These are phyloP conservation scores for Aspergillus arachidicola DNA, from an alignment of 2,329 filamentous ascomycete species.

Conservation along the genomic window DNA sequence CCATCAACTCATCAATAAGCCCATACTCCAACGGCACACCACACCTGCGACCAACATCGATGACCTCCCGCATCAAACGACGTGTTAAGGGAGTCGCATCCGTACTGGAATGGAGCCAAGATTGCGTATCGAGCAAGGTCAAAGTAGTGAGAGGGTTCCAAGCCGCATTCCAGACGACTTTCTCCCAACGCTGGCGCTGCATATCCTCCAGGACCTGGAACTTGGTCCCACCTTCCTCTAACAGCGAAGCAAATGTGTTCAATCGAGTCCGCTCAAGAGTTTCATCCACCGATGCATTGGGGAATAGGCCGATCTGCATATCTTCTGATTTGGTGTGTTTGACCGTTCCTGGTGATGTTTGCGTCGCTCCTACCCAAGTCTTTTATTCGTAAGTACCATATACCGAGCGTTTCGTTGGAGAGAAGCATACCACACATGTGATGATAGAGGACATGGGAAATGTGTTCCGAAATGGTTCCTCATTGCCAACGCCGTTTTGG, in stretches of 20 bases:
- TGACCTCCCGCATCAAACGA: slow-evolving; percentile 47
- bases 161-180: slow-evolving; percentile 46
- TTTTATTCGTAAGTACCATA: slow-evolving; percentile 7
- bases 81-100: slow-evolving; percentile 44
- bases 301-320: slow-evolving; percentile 58
- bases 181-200: slow-evolving; percentile 44
- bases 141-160: slow-evolving; percentile 49
- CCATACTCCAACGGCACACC: slow-evolving; percentile 41
- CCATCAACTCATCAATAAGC: slow-evolving; percentile 42
- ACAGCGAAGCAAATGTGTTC: slow-evolving; percentile 43
- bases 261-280: slow-evolving; percentile 43
- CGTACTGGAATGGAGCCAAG: slow-evolving; percentile 44
- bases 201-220: slow-evolving; percentile 39
- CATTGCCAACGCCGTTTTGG: slow-evolving; percentile 47
- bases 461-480: slow-evolving; percentile 39
- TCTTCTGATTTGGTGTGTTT: slow-evolving; percentile 57
- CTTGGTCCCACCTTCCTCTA: slow-evolving; percentile 46
- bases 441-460: slow-evolving; percentile 38
- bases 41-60: slow-evolving; percentile 43
- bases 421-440: slow-evolving; percentile 46
- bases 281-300: slow-evolving; percentile 36
- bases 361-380: slow-evolving; percentile 54
- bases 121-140: slow-evolving; percentile 46
- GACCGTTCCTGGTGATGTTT: slow-evolving; percentile 53
- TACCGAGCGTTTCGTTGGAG: neutral